A percentile compares a stretch with the other conserved stretches of the same genome.
These are phyloP conservation scores for Lagenaria siceraria DNA, from an alignment of 306 rosid genomes.

Conservation along the genomic window DNA sequence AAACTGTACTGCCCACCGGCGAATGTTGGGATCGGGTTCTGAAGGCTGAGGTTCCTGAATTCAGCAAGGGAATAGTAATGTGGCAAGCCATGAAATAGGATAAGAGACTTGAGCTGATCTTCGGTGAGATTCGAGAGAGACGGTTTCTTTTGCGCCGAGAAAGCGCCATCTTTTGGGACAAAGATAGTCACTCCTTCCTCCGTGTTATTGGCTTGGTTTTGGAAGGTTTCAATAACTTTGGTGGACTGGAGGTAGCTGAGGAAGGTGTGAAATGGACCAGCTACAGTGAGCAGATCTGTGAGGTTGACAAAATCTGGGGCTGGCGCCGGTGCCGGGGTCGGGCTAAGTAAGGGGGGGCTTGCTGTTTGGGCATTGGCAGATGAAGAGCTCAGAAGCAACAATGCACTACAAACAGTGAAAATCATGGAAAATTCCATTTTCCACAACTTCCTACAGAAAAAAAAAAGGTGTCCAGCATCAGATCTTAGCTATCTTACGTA, in stretches of 20 bases:
- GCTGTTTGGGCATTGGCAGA: constrained; percentile 64
- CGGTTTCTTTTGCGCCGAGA: constrained; percentile 45
- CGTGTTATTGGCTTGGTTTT: constrained; percentile 93
- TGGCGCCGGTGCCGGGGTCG: constrained; percentile 90
- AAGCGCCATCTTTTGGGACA: constrained; percentile 70
- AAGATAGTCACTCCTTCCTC: constrained; percentile 90
- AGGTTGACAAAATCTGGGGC: constrained; percentile 74
- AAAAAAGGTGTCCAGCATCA: constrained; percentile 15
- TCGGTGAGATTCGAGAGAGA: constrained; percentile 58
- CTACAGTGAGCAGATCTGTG: constrained; percentile 62
- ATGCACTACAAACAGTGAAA: constrained; percentile 27
- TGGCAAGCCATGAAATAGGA: constrained; percentile 81
- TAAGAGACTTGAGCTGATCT: constrained; percentile 56
- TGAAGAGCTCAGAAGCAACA: constrained; percentile 40
- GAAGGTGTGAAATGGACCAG: constrained; percentile 93
- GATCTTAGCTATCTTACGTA: constrained; percentile 2
- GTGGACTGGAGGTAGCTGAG: constrained; percentile 61
- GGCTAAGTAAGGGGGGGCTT: constrained; percentile 40
- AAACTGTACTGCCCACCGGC: constrained; percentile 67
- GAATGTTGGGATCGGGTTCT: constrained; percentile 47
- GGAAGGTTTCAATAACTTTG: constrained; percentile 79
- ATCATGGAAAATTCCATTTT: constrained; percentile 47
- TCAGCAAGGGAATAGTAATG: constrained; percentile 71
- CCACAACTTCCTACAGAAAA: constrained; percentile 77
- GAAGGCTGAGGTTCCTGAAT: constrained; percentile 58